Evolutionary conservation across 495 filamentous ascomycete species (phyloP).

Genomic region (Elasticomyces elasticus): DNA sequence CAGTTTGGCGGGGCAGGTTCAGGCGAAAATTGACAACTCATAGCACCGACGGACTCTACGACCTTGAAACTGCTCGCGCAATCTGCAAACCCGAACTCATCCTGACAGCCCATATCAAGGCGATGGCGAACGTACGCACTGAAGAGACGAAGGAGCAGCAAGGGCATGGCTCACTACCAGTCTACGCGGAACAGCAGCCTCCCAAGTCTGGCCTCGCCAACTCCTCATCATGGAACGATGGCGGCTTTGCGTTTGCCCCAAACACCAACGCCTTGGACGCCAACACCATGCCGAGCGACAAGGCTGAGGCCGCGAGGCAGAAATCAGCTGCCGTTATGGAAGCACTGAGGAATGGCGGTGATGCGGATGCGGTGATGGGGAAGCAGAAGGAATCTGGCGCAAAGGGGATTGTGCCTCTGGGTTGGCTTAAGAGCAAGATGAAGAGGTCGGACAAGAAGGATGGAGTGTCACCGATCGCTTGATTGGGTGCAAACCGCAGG

Average conservation of each 20-base stretch:
- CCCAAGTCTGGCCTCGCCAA: not conserved
- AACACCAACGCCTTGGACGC: constrained; percentile 11
- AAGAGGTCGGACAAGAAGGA: not conserved
- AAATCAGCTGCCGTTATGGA: constrained; percentile 9
- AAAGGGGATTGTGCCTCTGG: not conserved
- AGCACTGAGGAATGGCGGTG: constrained; percentile 4
- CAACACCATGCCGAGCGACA: constrained; percentile 6
- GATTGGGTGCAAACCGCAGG: not conserved
- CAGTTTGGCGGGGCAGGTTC: too few relatives aligned
- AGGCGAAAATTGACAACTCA: too few relatives aligned
- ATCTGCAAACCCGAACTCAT: too few relatives aligned
- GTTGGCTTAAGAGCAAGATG: constrained; percentile 1
- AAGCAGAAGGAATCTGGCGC: not conserved
- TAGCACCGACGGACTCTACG: too few relatives aligned
- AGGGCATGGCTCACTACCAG: not conserved
- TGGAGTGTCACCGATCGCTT: not conserved
- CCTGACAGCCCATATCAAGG: not conserved
- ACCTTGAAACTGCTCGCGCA: too few relatives aligned
- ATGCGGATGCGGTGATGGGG: constrained; percentile 1
- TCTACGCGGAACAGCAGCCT: not conserved
- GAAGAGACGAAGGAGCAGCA: too few relatives aligned
- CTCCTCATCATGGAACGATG: constrained; percentile 5
- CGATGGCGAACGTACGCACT: not conserved
- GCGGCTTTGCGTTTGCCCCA: constrained; percentile 5
- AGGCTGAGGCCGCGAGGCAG: constrained; percentile 7